A percentile compares a stretch with the other conserved stretches of the same genome.
These are phyloP conservation scores for Jacaranda mimosifolia DNA, from an alignment of 257 asterid species.

Conservation along the genomic window DNA sequence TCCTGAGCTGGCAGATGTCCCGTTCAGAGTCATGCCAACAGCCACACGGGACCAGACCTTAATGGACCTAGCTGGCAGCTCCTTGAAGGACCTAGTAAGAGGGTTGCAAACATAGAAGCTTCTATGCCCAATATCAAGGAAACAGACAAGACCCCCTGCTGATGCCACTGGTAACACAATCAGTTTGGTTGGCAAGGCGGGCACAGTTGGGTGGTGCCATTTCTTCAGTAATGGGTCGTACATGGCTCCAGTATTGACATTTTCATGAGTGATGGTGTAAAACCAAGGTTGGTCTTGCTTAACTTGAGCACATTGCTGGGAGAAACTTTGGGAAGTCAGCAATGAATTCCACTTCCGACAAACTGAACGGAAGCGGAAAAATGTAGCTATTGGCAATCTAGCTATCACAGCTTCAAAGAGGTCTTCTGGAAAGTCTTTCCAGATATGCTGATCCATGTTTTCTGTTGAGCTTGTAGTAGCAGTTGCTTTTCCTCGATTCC, in stretches of 20 bases:
- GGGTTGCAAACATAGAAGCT: conserved; percentile 91
- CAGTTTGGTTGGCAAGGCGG: conserved; percentile 72
- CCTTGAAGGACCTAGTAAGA: conserved; percentile 79
- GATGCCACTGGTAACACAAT: conserved; percentile 92
- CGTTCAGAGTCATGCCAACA: conserved; percentile 78
- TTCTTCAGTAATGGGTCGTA: conserved; percentile 73
- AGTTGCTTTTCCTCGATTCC: conserved; percentile 57
- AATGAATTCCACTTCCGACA: conserved; percentile 86
- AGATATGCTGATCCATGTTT: conserved; percentile 70
- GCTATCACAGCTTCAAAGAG: conserved; percentile 91
- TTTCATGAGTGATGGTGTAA: conserved; percentile 87
- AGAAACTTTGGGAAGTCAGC: conserved; percentile 83
- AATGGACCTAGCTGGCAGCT: conserved; percentile 84
- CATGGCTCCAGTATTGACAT: conserved; percentile 82
- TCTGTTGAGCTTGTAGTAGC: conserved; percentile 50
- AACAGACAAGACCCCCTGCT: conserved; percentile 94
- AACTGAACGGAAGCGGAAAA: conserved; percentile 83
- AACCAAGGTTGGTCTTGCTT: conserved; percentile 79
- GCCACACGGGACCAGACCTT: conserved; percentile 93
- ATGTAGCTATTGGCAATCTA: conserved; percentile 78
- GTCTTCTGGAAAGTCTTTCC: conserved; percentile 97
- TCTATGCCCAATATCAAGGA: conserved; percentile 81
- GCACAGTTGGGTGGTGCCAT: conserved; percentile 93
- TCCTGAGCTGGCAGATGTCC: conserved; percentile 45
- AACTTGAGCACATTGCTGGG: conserved; percentile 69